Evolutionary conservation across 208 protist genomes (phyloP).

Genomic region (Wallacemonas sp.): DNA sequence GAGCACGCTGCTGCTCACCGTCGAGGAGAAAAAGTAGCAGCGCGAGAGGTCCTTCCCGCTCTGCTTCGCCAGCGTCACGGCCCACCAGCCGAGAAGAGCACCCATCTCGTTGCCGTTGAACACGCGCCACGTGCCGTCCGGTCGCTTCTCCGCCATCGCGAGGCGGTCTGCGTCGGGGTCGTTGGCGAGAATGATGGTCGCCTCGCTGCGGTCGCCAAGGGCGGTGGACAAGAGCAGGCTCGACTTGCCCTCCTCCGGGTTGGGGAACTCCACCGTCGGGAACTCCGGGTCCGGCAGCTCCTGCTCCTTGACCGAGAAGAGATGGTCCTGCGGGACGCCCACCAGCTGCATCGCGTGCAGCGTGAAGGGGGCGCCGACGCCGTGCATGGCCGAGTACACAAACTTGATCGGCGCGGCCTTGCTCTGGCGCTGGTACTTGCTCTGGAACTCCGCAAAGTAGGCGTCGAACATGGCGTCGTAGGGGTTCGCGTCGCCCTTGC

Average conservation of each 20-base stretch:
- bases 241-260: slow-evolving; percentile 97
- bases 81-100: slow-evolving; percentile 95
- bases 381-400: slow-evolving; percentile 91
- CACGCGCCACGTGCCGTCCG: slow-evolving; percentile 87
- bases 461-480: slow-evolving; percentile 49
- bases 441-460: slow-evolving; percentile 64
- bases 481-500: slow-evolving; percentile 55
- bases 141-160: slow-evolving; percentile 91
- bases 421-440: slow-evolving; percentile 43
- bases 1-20: slow-evolving; percentile 91
- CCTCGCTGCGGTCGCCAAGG: slow-evolving; percentile 56
- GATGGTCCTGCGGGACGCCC: slow-evolving; percentile 37
- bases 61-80: slow-evolving; percentile 59
- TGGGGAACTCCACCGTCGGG: slow-evolving; percentile 97
- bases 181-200: slow-evolving; percentile 96
- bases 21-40: slow-evolving; percentile 67
- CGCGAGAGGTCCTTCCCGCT: slow-evolving; percentile 41
- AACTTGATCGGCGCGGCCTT: slow-evolving; percentile 28
- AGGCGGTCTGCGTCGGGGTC: slow-evolving; percentile 99
- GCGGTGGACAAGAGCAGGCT: slow-evolving; percentile 89
- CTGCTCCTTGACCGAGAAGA: slow-evolving; percentile 86
- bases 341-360: slow-evolving; percentile 72
- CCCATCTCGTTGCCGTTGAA: slow-evolving; percentile 99
- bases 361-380: slow-evolving; percentile 93
- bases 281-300: slow-evolving; percentile 96